Base-by-base conservation (phyloP, 2,329 filamentous ascomycete genomes). In the Sclerotinia glacialis region DNA sequence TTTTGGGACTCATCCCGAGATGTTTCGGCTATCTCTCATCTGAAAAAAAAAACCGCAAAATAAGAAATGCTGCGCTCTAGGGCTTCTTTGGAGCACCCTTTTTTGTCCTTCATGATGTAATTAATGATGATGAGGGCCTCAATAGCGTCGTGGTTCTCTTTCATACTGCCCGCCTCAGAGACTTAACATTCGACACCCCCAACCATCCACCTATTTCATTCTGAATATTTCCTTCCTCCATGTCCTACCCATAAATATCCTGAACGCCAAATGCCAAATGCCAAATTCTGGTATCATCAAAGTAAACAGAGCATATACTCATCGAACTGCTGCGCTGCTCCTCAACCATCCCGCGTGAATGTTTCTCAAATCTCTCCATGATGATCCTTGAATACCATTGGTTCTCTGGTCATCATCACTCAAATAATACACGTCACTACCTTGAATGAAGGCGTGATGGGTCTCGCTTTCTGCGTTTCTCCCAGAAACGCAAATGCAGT, bases 201-300 rank as follows among this genome's bases (percentile, higher is more conserved):
- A 49, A 18, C 46, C 58, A 2, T 49, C 37, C 21, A 26, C 44
- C 14, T 37, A 34, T 49, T 37, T 37, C 58, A 37, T 18, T 37
- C 44, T 60, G 28, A 2, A 12, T 47, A n/a, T 26, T 49, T 16
- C 44, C 28, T 26, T 47, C 14, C 28, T 34, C 26, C 5, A 28
- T 44, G 6, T 34, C 44, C 44, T 26, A 64, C 26, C 37, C 37
- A 56, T 16, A 16, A 26, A 49, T 61, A 14, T 11, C 46, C 37
- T 37, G 56, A 61, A 49, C 54, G 42, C 62, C 42, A 49, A 70
- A 72, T 69, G 66, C 66, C 69, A 28, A 52, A 50, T 68, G 54
- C 42, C 69, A 28, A 52, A 50, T 68, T 52, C 42, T 72, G 71
- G 72, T 74, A 74, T 73, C 70, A 69, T 69, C n/a, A 64, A 67